These are phyloP conservation scores for Circinella minor DNA, from an alignment of 371 early-diverging fungal species.

Conservation along the genomic window DNA sequence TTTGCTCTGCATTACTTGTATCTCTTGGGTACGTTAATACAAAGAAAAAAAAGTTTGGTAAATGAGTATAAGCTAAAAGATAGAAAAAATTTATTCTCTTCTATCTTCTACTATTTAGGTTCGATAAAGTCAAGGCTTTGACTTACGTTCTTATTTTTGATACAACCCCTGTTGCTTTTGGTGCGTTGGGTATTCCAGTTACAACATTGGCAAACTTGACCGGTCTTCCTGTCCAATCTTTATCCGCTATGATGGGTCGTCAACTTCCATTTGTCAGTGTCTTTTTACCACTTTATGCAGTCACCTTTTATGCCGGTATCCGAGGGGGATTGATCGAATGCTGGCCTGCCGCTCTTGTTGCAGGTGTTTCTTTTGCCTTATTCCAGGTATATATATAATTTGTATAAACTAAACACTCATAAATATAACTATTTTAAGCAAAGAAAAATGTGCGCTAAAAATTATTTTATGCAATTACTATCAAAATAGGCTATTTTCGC, in stretches of 20 bases:
- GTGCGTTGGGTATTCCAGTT: constrained; percentile 52
- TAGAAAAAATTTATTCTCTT: neutral
- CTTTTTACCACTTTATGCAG: constrained; percentile 49
- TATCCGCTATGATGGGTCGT: constrained; percentile 58
- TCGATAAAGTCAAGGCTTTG: constrained; percentile 52
- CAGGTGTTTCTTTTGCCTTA: constrained; percentile 50
- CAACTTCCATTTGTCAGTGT: constrained; percentile 52
- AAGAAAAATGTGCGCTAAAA: neutral
- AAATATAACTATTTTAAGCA: neutral
- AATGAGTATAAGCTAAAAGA: neutral
- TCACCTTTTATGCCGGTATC: constrained; percentile 43
- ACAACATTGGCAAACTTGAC: constrained; percentile 52
- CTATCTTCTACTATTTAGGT: constrained; percentile 17
- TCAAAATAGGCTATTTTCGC: constrained; percentile 33
- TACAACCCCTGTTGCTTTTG: constrained; percentile 53
- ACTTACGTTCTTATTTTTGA: constrained; percentile 49
- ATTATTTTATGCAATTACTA: neutral
- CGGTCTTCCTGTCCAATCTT: constrained; percentile 37
- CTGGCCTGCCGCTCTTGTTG: constrained; percentile 51
- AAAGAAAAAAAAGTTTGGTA: neutral
- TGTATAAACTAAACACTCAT: no score
- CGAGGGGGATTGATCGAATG: constrained; percentile 48
- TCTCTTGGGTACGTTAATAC: constrained; percentile 44
- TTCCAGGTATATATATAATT: constrained; percentile 28
- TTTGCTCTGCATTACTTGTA: constrained; percentile 54